Evolutionary conservation across 805 yeast species (phyloP).

Genomic region (Metschnikowia lachancei): DNA sequence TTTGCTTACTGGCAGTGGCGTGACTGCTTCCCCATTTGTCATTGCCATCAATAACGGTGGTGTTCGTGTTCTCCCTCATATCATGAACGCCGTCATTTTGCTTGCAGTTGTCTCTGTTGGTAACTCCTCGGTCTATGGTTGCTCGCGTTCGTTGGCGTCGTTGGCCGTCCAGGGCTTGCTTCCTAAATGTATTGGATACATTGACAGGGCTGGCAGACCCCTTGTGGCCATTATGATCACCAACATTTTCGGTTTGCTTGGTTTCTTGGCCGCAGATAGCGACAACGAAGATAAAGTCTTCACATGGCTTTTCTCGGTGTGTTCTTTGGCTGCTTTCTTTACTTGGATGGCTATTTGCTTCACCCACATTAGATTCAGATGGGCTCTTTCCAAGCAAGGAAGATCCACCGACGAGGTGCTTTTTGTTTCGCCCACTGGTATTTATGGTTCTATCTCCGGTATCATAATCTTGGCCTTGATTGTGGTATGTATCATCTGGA

Average conservation of each 20-base stretch:
- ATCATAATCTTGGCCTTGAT: slow-evolving; percentile 31
- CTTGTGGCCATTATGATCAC: slow-evolving; percentile 53
- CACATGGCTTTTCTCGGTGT: slow-evolving; percentile 42
- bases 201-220: slow-evolving; percentile 69
- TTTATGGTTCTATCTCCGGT: slow-evolving; percentile 37
- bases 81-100: slow-evolving; percentile 29
- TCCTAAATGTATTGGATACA: slow-evolving; percentile 56
- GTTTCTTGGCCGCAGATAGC: slow-evolving; percentile 35
- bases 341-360: slow-evolving; percentile 42
- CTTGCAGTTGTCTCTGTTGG: slow-evolving; percentile 31
- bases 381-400: slow-evolving; percentile 36
- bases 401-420: slow-evolving; percentile 34
- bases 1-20: slow-evolving; percentile 22
- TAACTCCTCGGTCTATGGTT: slow-evolving; percentile 30
- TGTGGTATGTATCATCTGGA: slow-evolving; percentile 39
- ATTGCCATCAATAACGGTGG: slow-evolving; percentile 31
- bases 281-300: slow-evolving; percentile 33
- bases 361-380: slow-evolving; percentile 42
- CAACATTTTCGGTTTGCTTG: slow-evolving; percentile 41
- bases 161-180: slow-evolving; percentile 63
- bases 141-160: slow-evolving; percentile 59
- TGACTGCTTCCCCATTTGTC: slow-evolving; percentile 29
- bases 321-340: slow-evolving; percentile 42
- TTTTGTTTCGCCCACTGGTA: slow-evolving; percentile 35
- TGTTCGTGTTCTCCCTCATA: slow-evolving; percentile 26